Conservation (phyloP, 208 protist species). For the Trypanosoma platydactyli region DNA sequence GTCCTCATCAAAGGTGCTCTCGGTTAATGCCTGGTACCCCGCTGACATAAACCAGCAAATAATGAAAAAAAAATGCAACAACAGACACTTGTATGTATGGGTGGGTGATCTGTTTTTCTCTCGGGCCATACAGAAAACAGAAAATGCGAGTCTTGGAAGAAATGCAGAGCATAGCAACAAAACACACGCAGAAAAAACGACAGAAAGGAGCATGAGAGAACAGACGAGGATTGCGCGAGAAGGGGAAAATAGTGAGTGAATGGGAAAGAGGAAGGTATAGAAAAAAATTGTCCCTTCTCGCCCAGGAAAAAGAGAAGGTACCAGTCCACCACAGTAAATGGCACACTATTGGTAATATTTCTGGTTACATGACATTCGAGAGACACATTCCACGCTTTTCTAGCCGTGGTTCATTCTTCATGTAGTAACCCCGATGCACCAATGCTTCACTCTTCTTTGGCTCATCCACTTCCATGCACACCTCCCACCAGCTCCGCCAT, state of each 20-base stretch:
- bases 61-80: background rate
- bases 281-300: background rate
- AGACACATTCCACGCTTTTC: background rate
- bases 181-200: background rate
- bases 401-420: too few species aligned
- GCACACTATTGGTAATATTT: too few species aligned
- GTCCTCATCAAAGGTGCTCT: constrained; percentile 24
- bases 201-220: background rate
- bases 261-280: background rate
- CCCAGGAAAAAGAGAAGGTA: constrained; percentile 4
- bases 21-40: background rate
- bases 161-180: background rate
- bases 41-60: constrained; percentile 1
- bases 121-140: too few species aligned
- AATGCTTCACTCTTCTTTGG: background rate
- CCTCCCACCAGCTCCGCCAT: constrained; percentile 7
- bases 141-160: background rate
- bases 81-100: background rate
- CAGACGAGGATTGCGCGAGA: too few species aligned
- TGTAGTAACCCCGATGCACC: background rate
- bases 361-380: background rate
- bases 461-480: background rate
- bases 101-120: background rate
- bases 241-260: too few species aligned
- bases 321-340: too few species aligned